Percentiles rank a stretch among this genome's conserved stretches.
These are phyloP conservation scores for Amoebophrya sp. DNA, from an alignment of 169 alveolate genomes.

Conservation along the genomic window DNA sequence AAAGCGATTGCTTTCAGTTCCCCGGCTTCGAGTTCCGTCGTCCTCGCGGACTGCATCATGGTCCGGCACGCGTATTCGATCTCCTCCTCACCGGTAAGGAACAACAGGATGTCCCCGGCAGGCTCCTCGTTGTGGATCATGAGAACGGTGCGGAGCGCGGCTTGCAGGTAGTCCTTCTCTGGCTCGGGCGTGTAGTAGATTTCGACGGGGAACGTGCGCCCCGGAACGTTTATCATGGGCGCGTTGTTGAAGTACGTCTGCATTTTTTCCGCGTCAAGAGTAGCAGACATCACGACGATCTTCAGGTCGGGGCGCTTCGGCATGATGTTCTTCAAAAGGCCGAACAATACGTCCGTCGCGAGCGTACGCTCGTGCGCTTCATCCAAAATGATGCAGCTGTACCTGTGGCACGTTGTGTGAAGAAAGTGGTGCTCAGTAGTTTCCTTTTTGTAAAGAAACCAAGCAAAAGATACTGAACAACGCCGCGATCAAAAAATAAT, in stretches of 20 bases:
- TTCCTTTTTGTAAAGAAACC: neutral
- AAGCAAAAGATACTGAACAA: neutral
- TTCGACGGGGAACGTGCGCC: constrained; percentile 94
- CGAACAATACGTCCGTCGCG: constrained; percentile 94
- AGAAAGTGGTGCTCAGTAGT: neutral
- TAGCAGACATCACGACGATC: constrained; percentile 94
- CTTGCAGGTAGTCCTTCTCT: constrained; percentile 87
- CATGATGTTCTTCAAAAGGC: constrained; percentile 86
- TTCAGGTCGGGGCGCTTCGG: constrained; percentile 63
- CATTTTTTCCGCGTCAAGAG: constrained; percentile 88
- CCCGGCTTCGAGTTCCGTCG: neutral
- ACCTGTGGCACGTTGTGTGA: constrained; percentile 46
- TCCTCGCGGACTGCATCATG: constrained; percentile 48
- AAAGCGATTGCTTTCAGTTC: constrained; percentile 39
- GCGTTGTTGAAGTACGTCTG: constrained; percentile 75
- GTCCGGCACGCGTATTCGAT: constrained; percentile 52
- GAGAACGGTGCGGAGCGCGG: constrained; percentile 80
- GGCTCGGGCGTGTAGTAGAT: constrained; percentile 87
- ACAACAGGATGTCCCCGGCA: constrained; percentile 85
- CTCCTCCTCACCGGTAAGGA: constrained; percentile 90
- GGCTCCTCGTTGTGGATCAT: constrained; percentile 87
- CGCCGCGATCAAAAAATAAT: neutral
- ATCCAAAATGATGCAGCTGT: constrained; percentile 87
- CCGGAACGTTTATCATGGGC: constrained; percentile 92
- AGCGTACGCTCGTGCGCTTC: constrained; percentile 99